A percentile compares a stretch with the other conserved stretches of the same genome.
Evolutionary conservation across 1,284 basidiomycete species (phyloP).

Genomic region (Megacollybia platyphylla): DNA sequence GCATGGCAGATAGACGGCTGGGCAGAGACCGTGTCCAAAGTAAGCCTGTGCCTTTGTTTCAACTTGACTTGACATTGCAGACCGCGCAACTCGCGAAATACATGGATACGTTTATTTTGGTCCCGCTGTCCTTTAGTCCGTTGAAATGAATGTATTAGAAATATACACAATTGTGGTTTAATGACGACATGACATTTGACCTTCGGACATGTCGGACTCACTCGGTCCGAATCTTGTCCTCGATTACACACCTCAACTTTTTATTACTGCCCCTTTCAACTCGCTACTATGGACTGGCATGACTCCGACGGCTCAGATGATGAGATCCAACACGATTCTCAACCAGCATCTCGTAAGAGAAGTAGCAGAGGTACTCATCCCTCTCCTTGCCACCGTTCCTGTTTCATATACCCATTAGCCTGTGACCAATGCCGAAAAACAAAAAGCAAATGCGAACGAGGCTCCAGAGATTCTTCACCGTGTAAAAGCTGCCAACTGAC

Average conservation of each 20-base stretch:
- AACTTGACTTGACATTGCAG: constrained; percentile 21
- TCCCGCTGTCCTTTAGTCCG: constrained; percentile 68
- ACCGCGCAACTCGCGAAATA: constrained; percentile 64
- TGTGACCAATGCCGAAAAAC: constrained; percentile 79
- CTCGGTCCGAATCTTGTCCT: background rate
- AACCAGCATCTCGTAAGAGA: constrained; percentile 36
- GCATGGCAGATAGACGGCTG: constrained; percentile 91
- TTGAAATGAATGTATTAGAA: constrained; percentile 39
- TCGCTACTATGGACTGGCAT: constrained; percentile 30
- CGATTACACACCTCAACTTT: background rate
- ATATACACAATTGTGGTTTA: too few species aligned
- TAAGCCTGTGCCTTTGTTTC: constrained; percentile 16
- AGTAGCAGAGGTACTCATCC: constrained; percentile 49
- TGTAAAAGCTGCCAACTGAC: constrained; percentile 61
- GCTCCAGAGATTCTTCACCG: constrained; percentile 30
- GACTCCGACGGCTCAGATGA: constrained; percentile 51
- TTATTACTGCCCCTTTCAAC: constrained; percentile 6
- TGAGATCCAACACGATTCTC: constrained; percentile 27
- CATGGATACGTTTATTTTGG: constrained; percentile 72
- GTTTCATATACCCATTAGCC: constrained; percentile 24
- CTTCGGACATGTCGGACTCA: background rate
- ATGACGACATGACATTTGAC: too few species aligned
- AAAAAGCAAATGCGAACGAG: constrained; percentile 75
- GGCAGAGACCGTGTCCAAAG: constrained; percentile 90
- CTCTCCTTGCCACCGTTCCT: background rate